These are phyloP conservation scores for Hylodesmum podocarpum DNA, from an alignment of 306 rosid species.

Conservation along the genomic window DNA sequence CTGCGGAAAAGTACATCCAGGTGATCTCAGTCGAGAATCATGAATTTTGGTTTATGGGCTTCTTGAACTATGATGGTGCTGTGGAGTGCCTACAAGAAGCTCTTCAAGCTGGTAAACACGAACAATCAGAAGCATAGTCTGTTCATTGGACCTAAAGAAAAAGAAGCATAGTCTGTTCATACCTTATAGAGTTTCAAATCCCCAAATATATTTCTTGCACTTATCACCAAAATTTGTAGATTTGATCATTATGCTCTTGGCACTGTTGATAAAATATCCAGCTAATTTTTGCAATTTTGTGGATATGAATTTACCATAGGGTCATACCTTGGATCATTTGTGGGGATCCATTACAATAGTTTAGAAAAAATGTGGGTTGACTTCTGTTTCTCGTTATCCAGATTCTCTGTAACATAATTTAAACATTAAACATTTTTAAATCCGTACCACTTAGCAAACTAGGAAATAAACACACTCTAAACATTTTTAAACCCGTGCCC, in stretches of 20 bases:
- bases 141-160: not conserved
- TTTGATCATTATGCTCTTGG: conserved; percentile 28
- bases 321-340: conserved; percentile 7
- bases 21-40: conserved; percentile 72
- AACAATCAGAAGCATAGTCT: conserved; percentile 40
- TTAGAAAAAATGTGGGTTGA: not conserved
- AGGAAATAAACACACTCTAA: not conserved
- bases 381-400: conserved; percentile 1
- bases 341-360: conserved; percentile 15
- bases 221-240: conserved; percentile 2
- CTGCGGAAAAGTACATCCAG: conserved; percentile 81
- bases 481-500: not conserved
- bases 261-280: conserved; percentile 26
- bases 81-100: conserved; percentile 57
- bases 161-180: conserved; percentile 36
- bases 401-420: too few relatives aligned
- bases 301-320: conserved; percentile 26
- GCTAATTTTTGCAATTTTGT: conserved; percentile 31
- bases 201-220: not conserved
- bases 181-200: conserved; percentile 26
- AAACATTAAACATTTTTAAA: too few relatives aligned
- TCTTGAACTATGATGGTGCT: conserved; percentile 72
- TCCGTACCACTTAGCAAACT: not conserved
- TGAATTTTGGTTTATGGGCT: conserved; percentile 99
- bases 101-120: conserved; percentile 39